Evolutionary conservation across 2,329 filamentous ascomycete genomes (phyloP), one percentile per base, ranked within the genome.

Genomic region (Pseudocercospora macadamiae): DNA sequence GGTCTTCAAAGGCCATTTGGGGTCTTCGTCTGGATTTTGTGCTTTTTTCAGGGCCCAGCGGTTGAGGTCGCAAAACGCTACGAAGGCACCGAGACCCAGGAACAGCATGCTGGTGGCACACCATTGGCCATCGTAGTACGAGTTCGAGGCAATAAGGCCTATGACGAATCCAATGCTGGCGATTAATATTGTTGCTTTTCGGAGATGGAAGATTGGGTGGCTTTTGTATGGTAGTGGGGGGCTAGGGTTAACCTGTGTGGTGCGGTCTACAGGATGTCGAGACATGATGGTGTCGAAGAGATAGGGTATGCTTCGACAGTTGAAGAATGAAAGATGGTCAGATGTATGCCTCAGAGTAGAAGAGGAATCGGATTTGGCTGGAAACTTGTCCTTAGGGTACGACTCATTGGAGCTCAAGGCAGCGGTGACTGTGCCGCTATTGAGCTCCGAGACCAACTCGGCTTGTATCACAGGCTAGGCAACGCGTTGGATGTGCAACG

Each of bases 201-300:
- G 57, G 28, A 60, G 54, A 28, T 32, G 37, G 47, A 42, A 63
- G 30, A 60, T 42, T 1, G 61, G 57, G 42, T 60, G 61, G 14
- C 26, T 23, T 19, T 44, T 34, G 51, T 55, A 56, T 23, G 54
- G 57, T 18, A n/a, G 7, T 19, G 7, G 36, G n/a, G 19, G 36
- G 19, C 36, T 18, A 39, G 16, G 16, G 36, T 39, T 39, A 18
- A 39, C 36, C 12, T 18, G 36, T 18, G 36, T 18, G 3, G 16
- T 18, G 12, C 36, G n/a, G 10, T 39, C 16, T 18, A 18, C 19
- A 19, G 36, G n/a, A 39, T 6, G 5, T 39, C 36, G 36, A 39
- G 36, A 39, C 36, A 39, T 39, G n/a, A 18, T 16, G 34, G 10
- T 39, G 14, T 8, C 19, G 2, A 39, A 39, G 16, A 8, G 16